Conservation (phyloP, 495 filamentous ascomycete species). For the Ascobolus immersus region DNA sequence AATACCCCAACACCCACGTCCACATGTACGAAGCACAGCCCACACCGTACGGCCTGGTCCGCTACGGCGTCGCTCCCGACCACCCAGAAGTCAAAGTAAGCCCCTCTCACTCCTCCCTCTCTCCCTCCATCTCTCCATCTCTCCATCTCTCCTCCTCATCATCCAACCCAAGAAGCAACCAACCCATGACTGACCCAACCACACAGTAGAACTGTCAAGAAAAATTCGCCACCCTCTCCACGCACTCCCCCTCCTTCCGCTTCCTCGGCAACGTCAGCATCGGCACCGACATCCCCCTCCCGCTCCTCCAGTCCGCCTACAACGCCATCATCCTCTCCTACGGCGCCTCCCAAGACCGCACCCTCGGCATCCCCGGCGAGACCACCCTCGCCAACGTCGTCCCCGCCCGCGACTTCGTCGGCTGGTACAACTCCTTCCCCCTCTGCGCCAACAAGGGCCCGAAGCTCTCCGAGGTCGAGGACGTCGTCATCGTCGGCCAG, state of each 20-base stretch:
- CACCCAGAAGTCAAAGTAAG: slow-evolving; percentile 91
- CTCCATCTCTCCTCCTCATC: too few species aligned
- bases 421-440: slow-evolving; percentile 93
- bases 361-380: slow-evolving; percentile 61
- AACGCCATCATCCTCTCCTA: slow-evolving; percentile 84
- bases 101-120: slow-evolving; percentile 1
- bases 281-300: slow-evolving; percentile 45
- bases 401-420: slow-evolving; percentile 82
- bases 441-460: slow-evolving; percentile 55
- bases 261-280: slow-evolving; percentile 78
- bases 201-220: slow-evolving; percentile 93
- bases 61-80: slow-evolving; percentile 88
- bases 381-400: slow-evolving; percentile 41
- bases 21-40: slow-evolving; percentile 95
- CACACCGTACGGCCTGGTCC: slow-evolving; percentile 71
- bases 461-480: slow-evolving; percentile 48
- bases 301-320: slow-evolving; percentile 51
- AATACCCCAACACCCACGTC: slow-evolving; percentile 40
- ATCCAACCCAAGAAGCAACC: too few species aligned
- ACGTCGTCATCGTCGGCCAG: slow-evolving; percentile 75
- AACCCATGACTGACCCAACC: background rate
- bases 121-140: background rate
- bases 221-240: slow-evolving; percentile 69
- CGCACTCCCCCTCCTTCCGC: slow-evolving; percentile 54
- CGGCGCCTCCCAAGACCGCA: slow-evolving; percentile 61